Percentiles rank a stretch among this genome's conserved stretches.
These are phyloP conservation scores for Lonicera japonica DNA, from an alignment of 129 eudicot species.

Conservation along the genomic window DNA sequence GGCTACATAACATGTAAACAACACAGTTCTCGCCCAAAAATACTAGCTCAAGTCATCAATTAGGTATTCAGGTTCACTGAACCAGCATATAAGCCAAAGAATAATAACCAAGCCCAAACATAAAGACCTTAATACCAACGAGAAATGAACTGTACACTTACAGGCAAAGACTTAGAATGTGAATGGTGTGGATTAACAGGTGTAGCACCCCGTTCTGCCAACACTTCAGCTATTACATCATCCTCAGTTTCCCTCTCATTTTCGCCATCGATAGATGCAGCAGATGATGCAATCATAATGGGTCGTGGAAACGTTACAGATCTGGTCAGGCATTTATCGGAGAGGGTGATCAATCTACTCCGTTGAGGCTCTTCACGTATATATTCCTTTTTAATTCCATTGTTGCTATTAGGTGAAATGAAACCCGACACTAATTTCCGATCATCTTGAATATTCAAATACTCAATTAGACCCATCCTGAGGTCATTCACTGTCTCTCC, in stretches of 20 bases:
- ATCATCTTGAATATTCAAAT: conserved; percentile 37
- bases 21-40: too few relatives aligned
- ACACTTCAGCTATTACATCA: conserved; percentile 8
- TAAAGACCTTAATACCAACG: background rate
- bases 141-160: conserved; percentile 32
- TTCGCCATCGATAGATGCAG: background rate
- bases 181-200: conserved; percentile 17
- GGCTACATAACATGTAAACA: too few relatives aligned
- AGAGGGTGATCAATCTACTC: conserved; percentile 2
- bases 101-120: too few relatives aligned
- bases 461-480: conserved; percentile 26
- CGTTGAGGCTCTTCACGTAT: conserved; percentile 10
- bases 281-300: background rate
- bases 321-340: conserved; percentile 38
- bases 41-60: too few relatives aligned
- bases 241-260: background rate
- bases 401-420: conserved; percentile 13
- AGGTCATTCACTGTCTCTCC: conserved; percentile 43
- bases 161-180: conserved; percentile 61
- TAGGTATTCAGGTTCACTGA: too few relatives aligned
- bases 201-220: conserved; percentile 13
- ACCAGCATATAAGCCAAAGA: too few relatives aligned
- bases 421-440: conserved; percentile 18
- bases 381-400: conserved; percentile 20
- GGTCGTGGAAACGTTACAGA: conserved; percentile 49